phyloP scores from a whole-genome alignment of 2,329 filamentous ascomycete species.

The Acephala macrosclerotiorum region DNA sequence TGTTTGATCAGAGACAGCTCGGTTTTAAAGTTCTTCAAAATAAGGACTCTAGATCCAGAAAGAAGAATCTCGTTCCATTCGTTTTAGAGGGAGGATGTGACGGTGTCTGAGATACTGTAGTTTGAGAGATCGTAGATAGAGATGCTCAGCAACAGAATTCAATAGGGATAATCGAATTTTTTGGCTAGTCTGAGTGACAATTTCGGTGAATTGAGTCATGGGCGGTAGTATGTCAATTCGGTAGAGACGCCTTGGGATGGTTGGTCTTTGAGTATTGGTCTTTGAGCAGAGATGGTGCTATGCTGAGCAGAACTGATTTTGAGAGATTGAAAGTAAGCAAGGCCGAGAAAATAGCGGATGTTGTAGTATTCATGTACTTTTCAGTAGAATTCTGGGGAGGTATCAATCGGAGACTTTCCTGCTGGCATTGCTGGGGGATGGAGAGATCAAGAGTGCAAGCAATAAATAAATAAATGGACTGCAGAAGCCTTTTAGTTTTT shows the following conservation, averaged over 20 bases:
- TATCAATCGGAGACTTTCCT: too few relatives aligned
- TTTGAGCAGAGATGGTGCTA: neutral
- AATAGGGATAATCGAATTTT: neutral
- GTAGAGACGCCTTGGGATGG: neutral
- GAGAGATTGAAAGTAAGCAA: too few relatives aligned
- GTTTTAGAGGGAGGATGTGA: constrained; percentile 52
- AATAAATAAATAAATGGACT: too few relatives aligned
- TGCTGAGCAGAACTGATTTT: neutral
- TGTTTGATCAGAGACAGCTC: neutral
- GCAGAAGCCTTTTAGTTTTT: too few relatives aligned
- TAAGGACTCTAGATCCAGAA: constrained; percentile 64
- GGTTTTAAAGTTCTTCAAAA: constrained; percentile 51
- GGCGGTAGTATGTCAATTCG: neutral
- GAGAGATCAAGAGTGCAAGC: too few relatives aligned
- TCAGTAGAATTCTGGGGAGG: too few relatives aligned
- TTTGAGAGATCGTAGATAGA: constrained; percentile 60
- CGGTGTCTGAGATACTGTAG: constrained; percentile 32
- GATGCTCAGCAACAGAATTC: constrained; percentile 37
- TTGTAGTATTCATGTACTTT: too few relatives aligned
- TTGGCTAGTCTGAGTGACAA: neutral
- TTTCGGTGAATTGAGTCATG: neutral
- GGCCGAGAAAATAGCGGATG: too few relatives aligned
- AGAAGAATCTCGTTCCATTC: constrained; percentile 66
- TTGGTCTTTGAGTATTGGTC: neutral
- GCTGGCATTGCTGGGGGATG: too few relatives aligned